Base-by-base conservation (phyloP, 495 filamentous ascomycete genomes). In the Annulohypoxylon nitens region DNA sequence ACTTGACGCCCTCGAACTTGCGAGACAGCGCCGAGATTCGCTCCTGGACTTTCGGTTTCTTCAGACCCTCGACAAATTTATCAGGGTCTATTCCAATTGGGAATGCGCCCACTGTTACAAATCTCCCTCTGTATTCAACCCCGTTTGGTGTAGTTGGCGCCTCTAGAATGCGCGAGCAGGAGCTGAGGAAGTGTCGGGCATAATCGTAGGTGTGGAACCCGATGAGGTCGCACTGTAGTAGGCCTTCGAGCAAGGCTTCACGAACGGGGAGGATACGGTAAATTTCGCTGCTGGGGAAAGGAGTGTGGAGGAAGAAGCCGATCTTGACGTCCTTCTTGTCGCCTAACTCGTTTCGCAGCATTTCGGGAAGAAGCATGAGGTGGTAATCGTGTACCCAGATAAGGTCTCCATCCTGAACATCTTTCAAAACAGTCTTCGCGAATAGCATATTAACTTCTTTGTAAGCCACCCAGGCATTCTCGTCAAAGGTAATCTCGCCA, bases 381-480 rank as follows among this genome's bases (percentile, higher is more conserved):
- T 98, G 95, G 79, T 97, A 98, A 79, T 98, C 95, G 78, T 98
- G 95, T 0, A 98, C 90, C 95, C 95, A 98, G 76, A 98, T 90
- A 48, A 97, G 78, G 72, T 95, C 92, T 43, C 93, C 93, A 61
- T 92, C 89, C 70, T 91, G 84, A 0, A 94, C 91, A 68, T 91
- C 87, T 57, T 89, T 86, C 7, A 89, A 86, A 62, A 98, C 87
- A 0, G 88, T 85, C 79, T 93, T 91, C 20, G 95, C 95, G 73
- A 98, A 98, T 14, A 94, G 79, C 50, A 89, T 87, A 75, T 97
- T 98, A 18, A 95, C 95, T 68, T 93, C 89, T 57, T 86, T 85
- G 84, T 98, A 98, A 43, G 94, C 93, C 20, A 89, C 83, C 95
- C 95, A 97, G 3, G 92, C 88, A 7, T 86, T 89, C 78, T 97